Evolutionary conservation across 2,329 filamentous ascomycete species (phyloP), one percentile per base, ranked within the genome.

Genomic region (Paracorniculantispora psalliotae): DNA sequence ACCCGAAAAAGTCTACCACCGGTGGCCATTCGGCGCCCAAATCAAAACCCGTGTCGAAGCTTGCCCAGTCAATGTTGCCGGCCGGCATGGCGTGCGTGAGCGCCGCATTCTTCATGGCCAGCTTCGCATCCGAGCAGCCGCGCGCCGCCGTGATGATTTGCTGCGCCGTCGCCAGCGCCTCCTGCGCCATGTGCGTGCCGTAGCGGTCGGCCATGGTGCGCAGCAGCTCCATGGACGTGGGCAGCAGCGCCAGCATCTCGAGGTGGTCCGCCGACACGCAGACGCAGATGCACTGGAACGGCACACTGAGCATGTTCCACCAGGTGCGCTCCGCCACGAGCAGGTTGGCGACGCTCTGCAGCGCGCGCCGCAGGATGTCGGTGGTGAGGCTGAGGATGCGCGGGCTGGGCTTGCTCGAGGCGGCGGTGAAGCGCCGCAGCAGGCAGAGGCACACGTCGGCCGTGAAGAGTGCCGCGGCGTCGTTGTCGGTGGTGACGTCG

Each of bases 221-320:
- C 41, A 59, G 28, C 54, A 49, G 21, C 44, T 57, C 51, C 56
- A 60, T 43, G 37, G 59, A 61, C 50, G 41, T 15, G 2, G 63
- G 59, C 9, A 63, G 53, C 25, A 63, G 15, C 2, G 49, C 43
- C 15, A 64, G 48, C 21, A 50, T 33, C 5, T n/a, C 53, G 39
- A 37, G 15, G 19, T 19, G 54, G 48, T 63, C 62, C 10, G 60
- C 53, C 44, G 56, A 39, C 19, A 60, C 44, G 10, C 54, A 37
- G 0, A 63, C 43, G 47, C 63, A 63, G 17, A 63, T 46, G 49
- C 52, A 50, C 26, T 63, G 60, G 15, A 64, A 64, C 2, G 62
- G 59, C 9, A 61, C 49, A 48, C 58, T 57, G 17, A 62, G 55
- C 25, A 63, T 55, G 44, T 61, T 63, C 59, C 55, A 63, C 61